Evolutionary conservation across 148 eudicot genomes (phyloP).

Genomic region (Fallopia convolvulus): DNA sequence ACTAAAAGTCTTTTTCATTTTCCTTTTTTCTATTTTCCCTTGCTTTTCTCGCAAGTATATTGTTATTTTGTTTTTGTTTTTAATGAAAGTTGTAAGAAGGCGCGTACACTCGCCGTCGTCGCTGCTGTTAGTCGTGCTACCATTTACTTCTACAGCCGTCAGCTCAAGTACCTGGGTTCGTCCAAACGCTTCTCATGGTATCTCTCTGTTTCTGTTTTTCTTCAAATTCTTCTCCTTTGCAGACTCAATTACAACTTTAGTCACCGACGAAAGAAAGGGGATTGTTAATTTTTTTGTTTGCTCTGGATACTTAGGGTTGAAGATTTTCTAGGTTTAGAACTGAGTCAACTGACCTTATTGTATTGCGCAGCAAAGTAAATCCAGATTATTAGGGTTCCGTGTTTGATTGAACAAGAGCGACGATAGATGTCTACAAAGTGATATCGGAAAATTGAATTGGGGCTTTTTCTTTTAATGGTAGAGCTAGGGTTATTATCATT

Average conservation of each 20-base stretch:
- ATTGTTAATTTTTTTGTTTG: background rate
- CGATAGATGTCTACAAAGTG: background rate
- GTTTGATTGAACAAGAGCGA: background rate
- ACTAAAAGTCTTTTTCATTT: background rate
- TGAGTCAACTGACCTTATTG: background rate
- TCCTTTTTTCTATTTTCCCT: background rate
- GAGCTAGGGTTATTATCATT: background rate
- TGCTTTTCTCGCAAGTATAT: background rate
- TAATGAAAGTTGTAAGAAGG: background rate
- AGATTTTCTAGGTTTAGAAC: background rate
- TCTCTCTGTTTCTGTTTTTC: background rate
- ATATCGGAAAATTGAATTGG: background rate
- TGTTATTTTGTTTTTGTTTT: background rate
- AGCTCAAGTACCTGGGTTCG: slow-evolving; percentile 3
- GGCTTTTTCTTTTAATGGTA: background rate
- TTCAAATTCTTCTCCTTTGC: background rate
- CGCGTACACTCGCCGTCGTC: background rate
- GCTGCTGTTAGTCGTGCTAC: background rate
- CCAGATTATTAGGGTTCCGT: background rate
- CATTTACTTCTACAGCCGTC: background rate
- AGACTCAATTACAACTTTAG: background rate
- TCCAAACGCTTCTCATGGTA: background rate
- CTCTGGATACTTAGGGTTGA: background rate
- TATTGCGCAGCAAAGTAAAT: background rate
- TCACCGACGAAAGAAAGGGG: background rate